Base-by-base conservation (phyloP, 371 early-diverging fungal genomes). In the Saksenaea vasiformis region DNA sequence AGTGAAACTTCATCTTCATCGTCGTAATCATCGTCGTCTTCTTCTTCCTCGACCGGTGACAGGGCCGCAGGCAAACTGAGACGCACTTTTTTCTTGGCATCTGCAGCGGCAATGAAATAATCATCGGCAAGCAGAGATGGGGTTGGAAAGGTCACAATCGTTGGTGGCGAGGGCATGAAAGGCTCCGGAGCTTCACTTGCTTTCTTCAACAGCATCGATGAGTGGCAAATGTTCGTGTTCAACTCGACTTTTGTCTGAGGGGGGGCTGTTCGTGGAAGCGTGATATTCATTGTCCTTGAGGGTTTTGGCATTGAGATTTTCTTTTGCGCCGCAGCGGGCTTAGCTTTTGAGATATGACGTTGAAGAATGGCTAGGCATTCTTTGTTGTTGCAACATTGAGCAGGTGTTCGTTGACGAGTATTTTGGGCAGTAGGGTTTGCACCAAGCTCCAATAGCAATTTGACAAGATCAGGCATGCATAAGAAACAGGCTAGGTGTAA, bases 401-500 rank as follows among this genome's bases (percentile, higher is more conserved):
- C 89, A 9, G 91, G 86, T 54, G 77, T 82, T 62, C 87, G 85
- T 36, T 79, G 78, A 28, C 86, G 65, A 17, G 85, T 84, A 60
- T 91, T 91, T 67, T 67, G 73, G 60, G 85, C 85, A 63, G 76
- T 76, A 7, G 82, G 73, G 55, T 82, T 79, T 11, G 88, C 89
- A 2, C 90, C 90, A 0, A 86, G 68, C 27, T 86, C 86, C n/a
- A 90, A 62, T 34, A 89, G 39, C 17, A 82, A 36, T 58, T 83
- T 79, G 8, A 90, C 90, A 56, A 91, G 66, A 44, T 84, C 83
- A 4, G 82, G 75, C 90, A 90, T 91, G 10, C 91, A 88, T 60
- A 84, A 64, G 57, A 90, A 91, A 36, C 85, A 76, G 7, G 91
- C 91, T 38, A 91, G 61, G 65, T 91, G 91, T 53, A 91, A 72